A percentile compares a stretch with the other conserved stretches of the same genome.
phyloP scores from a whole-genome alignment of 805 yeast species.

The Yarrowia keelungensis region DNA sequence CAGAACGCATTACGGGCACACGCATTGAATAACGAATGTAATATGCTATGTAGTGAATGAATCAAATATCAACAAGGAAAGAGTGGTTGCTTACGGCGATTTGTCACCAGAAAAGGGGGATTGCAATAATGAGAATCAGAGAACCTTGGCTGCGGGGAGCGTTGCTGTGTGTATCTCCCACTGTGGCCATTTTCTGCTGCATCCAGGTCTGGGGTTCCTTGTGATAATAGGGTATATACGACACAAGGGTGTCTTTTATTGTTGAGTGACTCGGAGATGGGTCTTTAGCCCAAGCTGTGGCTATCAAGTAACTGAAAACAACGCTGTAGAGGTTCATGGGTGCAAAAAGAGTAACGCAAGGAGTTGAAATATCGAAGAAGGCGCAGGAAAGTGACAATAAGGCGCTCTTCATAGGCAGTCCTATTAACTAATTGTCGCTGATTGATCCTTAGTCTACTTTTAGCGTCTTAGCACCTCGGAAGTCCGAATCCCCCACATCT shows the following conservation, averaged over 20 bases:
- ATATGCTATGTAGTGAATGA: conserved; percentile 19
- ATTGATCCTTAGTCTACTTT: conserved; percentile 5
- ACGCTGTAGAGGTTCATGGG: not conserved
- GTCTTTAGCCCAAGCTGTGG: conserved; percentile 13
- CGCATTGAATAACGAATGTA: conserved; percentile 17
- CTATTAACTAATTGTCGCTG: not conserved
- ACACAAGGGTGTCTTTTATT: not conserved
- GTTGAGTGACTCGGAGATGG: not conserved
- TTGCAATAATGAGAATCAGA: conserved; percentile 4
- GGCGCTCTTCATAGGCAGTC: not conserved
- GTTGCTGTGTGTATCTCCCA: conserved; percentile 11
- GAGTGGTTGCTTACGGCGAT: too few relatives aligned
- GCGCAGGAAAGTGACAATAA: not conserved
- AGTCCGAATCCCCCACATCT: conserved; percentile 8
- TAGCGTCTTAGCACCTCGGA: not conserved
- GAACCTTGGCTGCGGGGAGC: conserved; percentile 14
- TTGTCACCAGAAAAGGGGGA: conserved; percentile 18
- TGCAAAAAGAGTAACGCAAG: too few relatives aligned
- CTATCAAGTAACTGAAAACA: not conserved
- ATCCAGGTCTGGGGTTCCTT: conserved; percentile 20
- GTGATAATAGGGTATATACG: conserved; percentile 5
- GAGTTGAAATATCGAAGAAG: not conserved
- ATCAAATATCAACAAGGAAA: not conserved
- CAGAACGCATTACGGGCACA: not conserved
- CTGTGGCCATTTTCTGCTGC: conserved; percentile 1